Base-by-base conservation (phyloP, 345 rosid species). In the Raphanus sativus region DNA sequence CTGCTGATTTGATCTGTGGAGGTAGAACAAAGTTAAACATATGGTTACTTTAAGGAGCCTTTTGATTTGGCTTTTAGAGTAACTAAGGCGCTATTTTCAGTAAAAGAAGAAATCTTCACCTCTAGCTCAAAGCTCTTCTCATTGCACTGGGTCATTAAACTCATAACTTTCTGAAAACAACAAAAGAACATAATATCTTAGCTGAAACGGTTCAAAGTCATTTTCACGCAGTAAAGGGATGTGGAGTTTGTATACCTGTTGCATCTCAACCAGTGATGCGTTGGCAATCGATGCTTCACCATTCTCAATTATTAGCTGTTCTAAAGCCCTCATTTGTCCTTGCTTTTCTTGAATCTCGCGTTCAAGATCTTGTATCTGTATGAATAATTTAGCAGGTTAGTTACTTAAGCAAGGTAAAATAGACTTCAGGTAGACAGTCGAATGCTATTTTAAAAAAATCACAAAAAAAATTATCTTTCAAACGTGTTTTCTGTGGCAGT, bases 41-140 rank as follows among this genome's bases (percentile, higher is more conserved):
- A 71, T 32, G 21, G 62, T 32, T 16, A 79, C 69, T 28, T 38
- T 36, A 45, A 56, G 65, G 42, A 67, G 48, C 62, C 36, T 73
- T 59, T 30, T 17, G 38, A 66, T 59, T 58, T 38, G 42, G 12
- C 54, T 64, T 17, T 16, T 33, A 38, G 26, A 45, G 38, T 8
- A 75, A 69, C 59, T 75, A 55, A 75, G 63, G 30, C 5, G n/a
- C 10, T 54, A 54, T 34, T 61, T 56, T 30, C 30, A 32, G 45
- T 2, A 25, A 52, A 30, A 59, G n/a, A 48, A 34, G 6, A 65
- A 65, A 0, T 8, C 8, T 84, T 80, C 71, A 93, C 98, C 98
- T 93, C 99, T 54, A 96, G 86, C 81, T 93, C 99, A 89, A 96
- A 96, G 83, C 88, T 86, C 82, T 87, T 93, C 79, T 93, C 99